Base-by-base conservation (phyloP, 2,329 filamentous ascomycete genomes). In the Penicillium griseofulvum region DNA sequence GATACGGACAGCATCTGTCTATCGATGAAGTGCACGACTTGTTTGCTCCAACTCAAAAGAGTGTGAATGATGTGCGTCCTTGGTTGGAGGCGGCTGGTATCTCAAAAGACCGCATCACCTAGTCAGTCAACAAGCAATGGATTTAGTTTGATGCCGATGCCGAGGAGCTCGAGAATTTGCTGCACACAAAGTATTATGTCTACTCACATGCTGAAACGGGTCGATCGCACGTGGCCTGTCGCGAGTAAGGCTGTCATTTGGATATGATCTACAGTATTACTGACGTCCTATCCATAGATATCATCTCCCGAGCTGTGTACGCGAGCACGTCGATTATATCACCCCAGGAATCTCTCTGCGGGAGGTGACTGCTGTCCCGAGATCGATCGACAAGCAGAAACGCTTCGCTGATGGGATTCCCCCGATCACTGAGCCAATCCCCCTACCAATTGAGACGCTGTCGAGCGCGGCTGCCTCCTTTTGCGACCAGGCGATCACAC, bases 141-240 rank as follows among this genome's bases (percentile, higher is more conserved):
- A 64, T 78, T 4, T 69, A 72, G 12, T 77, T 79, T 52, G 68
- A 75, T 24, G 69, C 71, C 0, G 65, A 69, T 2, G 69, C 73
- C 2, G 60, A 65, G 12, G 72, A 76, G 43, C 65, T 74, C 3
- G 75, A 78, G 54, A 53, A 56, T 3, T 60, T 79, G 28, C 63
- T 78, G 6, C 65, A 67, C 31, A 71, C 76, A 0, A 61, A 75
- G 44, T 78, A 76, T 60, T 71, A 70, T 42, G 49, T 74, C 17
- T 76, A 75, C 58, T 67, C 68, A 6, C 68, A 74, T 52, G 58
- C 64, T 28, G 62, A 66, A 16, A 68, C 64, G 12, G 69, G 71
- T 11, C 60, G 64, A 28, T 62, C 66, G 1, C 67, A 71, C 24
- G 65, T 78, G 29, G 74, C 73, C 16, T 76, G 74, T 53, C 69